Conservation (phyloP, 176 grass and related monocot species). For the Lolium multiflorum region DNA sequence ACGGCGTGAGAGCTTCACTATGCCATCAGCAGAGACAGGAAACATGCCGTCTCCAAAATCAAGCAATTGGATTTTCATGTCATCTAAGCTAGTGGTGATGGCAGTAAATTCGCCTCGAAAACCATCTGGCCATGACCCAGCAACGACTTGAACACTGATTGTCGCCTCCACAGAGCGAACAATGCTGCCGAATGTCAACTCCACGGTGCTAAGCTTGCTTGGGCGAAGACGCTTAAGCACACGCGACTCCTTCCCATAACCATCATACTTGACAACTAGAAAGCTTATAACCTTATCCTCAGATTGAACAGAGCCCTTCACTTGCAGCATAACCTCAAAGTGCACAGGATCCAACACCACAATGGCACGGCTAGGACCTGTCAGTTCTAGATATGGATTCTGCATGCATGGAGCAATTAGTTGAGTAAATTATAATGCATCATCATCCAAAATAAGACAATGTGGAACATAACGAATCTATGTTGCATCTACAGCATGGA, state of each 20-base stretch:
- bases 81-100: background rate
- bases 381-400: conserved; percentile 5
- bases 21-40: background rate
- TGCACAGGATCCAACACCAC: background rate
- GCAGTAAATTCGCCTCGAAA: background rate
- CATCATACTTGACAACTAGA: background rate
- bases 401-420: background rate
- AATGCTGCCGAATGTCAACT: background rate
- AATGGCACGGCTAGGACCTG: background rate
- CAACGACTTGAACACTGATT: background rate
- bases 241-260: background rate
- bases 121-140: conserved; percentile 9
- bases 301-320: background rate
- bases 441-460: background rate
- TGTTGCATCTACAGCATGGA: background rate
- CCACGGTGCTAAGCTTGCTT: background rate
- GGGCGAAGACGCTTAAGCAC: background rate
- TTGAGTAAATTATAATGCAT: background rate
- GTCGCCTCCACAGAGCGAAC: conserved; percentile 2
- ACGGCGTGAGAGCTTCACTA: background rate
- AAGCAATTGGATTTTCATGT: background rate
- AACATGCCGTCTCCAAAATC: background rate
- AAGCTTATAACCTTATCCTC: background rate
- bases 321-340: background rate
- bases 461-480: background rate